phyloP scores from a whole-genome alignment of 108 stramenopile species.

The Fragilariopsis cylindrus region DNA sequence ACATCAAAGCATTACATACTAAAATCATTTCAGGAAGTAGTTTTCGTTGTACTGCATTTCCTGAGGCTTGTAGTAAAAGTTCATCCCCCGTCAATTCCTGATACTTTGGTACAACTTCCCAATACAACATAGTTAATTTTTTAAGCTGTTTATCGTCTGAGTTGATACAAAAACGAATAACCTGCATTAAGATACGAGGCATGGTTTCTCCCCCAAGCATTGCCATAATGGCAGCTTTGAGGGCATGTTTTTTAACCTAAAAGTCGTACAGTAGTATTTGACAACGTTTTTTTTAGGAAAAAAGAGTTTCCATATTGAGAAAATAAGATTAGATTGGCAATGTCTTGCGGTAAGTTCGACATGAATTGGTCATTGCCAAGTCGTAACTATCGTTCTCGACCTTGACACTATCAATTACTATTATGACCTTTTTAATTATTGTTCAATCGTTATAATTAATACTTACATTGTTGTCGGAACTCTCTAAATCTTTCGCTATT shows the following conservation, averaged over 20 bases:
- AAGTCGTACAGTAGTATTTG: too few relatives aligned
- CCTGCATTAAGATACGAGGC: slow-evolving; percentile 98
- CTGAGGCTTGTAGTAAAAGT: slow-evolving; percentile 63
- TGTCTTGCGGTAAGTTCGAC: neutral
- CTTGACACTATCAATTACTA: too few relatives aligned
- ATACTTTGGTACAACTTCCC: slow-evolving; percentile 98
- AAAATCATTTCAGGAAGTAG: slow-evolving; percentile 98
- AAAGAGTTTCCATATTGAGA: slow-evolving; percentile 2
- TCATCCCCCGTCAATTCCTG: slow-evolving; percentile 84
- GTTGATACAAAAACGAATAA: slow-evolving; percentile 98
- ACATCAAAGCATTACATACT: slow-evolving; percentile 98
- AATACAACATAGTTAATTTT: slow-evolving; percentile 98
- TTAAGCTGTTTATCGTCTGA: slow-evolving; percentile 97
- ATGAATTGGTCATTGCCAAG: too few relatives aligned
- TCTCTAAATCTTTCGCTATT: slow-evolving; percentile 93
- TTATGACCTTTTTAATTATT: too few relatives aligned
- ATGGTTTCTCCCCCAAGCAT: slow-evolving; percentile 96
- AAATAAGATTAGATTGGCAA: neutral
- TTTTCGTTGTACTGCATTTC: slow-evolving; percentile 83
- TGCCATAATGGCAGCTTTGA: slow-evolving; percentile 97
- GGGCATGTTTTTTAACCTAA: slow-evolving; percentile 87
- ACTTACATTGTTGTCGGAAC: slow-evolving; percentile 79
- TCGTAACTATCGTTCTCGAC: too few relatives aligned
- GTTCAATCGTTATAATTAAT: neutral
- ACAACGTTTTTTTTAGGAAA: neutral